Base-by-base conservation (phyloP, 345 rosid species). In the Syzygium grande region DNA sequence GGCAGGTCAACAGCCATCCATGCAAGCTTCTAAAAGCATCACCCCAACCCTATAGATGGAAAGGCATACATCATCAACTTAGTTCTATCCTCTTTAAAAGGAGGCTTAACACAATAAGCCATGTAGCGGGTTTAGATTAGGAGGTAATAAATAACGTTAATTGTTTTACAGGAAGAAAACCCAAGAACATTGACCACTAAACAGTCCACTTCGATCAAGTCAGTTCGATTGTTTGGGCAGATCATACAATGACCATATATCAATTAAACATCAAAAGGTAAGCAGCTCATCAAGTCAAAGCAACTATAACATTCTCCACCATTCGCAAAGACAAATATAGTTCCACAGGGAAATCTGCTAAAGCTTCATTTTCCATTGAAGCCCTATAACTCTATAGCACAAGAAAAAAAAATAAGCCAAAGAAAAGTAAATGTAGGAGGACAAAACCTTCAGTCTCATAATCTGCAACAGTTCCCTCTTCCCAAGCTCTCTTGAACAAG, bases 401-500 rank as follows among this genome's bases (percentile, higher is more conserved):
- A 41, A 23, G 51, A n/a, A 16, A 55, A 77, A 55, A 84, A 53
- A 84, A 86, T 46, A 53, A 56, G 43, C 38, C 63, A 56, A 41
- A 38, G 51, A 30, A 78, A 83, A 49, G 88, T 53, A 84, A 52
- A 87, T 92, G 78, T 88, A 73, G 27, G 49, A 73, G 1, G 8
- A 73, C 14, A 73, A 73, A 73, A 96, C 99, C 95, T 89, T 93
- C 98, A 87, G 86, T 91, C 90, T 90, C 98, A 84, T 84, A 85
- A 88, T 92, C 93, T 55, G 91, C 88, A 87, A 87, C 91, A 85
- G 86, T 86, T 85, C 94, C 99, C 87, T 95, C 98, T 91, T 97
- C 99, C 99, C 98, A 97, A 63, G 97, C 99, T 91, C 91, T 94
- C 89, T 94, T 92, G 92, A 97, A 94, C 89, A 97, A 92, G 89